Percentiles rank a stretch among this genome's conserved stretches.
Conservation (phyloP, 805 yeast genomes). For the Yamadazyma philogaea region DNA sequence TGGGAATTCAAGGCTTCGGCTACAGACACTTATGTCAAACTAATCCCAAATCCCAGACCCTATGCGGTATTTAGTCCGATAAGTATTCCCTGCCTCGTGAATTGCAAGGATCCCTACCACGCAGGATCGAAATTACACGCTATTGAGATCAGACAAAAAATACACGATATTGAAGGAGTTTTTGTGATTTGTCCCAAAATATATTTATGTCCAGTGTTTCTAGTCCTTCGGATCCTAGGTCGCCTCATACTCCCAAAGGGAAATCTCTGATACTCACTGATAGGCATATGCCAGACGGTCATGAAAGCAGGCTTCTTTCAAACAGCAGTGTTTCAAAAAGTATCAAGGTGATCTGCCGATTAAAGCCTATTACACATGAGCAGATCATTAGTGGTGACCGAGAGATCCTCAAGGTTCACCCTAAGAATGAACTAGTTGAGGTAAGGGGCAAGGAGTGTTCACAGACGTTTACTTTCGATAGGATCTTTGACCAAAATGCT, state of each 20-base stretch:
- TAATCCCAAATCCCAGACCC: no score
- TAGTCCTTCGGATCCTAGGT: constrained; percentile 7
- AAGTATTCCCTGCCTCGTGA: no score
- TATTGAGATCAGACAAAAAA: constrained; percentile 3
- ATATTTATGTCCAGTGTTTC: constrained; percentile 4
- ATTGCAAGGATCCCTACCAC: background rate
- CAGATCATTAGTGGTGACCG: constrained; percentile 1
- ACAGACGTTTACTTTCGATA: constrained; percentile 57
- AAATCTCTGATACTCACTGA: background rate
- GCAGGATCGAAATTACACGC: background rate
- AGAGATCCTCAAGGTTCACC: constrained; percentile 18
- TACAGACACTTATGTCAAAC: no score
- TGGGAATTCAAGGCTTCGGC: no score
- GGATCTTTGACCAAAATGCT: constrained; percentile 51
- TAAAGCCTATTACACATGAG: constrained; percentile 33
- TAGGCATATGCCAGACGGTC: background rate
- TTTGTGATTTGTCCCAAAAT: background rate
- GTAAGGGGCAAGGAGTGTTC: constrained; percentile 26
- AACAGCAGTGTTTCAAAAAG: constrained; percentile 19
- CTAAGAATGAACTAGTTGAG: constrained; percentile 20
- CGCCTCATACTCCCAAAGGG: constrained; percentile 3
- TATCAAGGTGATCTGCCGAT: constrained; percentile 69
- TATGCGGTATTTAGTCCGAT: background rate
- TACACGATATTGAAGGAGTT: background rate
- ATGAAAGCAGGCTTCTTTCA: background rate